Percentiles rank a stretch among this genome's conserved stretches.
Evolutionary conservation across 805 yeast species (phyloP).

Genomic region (Wickerhamiella occidentalis): DNA sequence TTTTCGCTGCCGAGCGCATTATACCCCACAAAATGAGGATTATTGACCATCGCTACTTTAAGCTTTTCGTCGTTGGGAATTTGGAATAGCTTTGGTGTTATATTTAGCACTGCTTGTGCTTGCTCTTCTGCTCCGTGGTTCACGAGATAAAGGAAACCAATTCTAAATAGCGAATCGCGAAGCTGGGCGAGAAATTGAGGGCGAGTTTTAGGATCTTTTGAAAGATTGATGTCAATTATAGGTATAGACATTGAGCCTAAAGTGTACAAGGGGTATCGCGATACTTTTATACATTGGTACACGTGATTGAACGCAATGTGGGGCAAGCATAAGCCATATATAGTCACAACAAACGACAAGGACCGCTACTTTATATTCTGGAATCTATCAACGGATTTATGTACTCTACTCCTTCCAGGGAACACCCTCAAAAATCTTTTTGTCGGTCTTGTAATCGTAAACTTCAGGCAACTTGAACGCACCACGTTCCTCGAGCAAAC

Average conservation of each 20-base stretch:
- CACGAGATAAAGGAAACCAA: constrained; percentile 42
- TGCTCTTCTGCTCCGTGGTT: constrained; percentile 37
- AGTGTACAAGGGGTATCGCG: no score
- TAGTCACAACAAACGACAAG: not conserved
- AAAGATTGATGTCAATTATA: constrained; percentile 33
- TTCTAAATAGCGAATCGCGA: constrained; percentile 39
- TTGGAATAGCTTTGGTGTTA: constrained; percentile 35
- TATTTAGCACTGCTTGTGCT: constrained; percentile 30
- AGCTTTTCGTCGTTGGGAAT: constrained; percentile 36
- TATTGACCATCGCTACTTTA: constrained; percentile 40
- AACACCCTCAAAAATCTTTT: constrained; percentile 9
- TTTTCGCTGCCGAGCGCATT: constrained; percentile 46
- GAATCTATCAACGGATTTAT: not conserved
- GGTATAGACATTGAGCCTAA: constrained; percentile 20
- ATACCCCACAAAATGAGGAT: constrained; percentile 50
- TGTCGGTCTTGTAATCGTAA: constrained; percentile 10
- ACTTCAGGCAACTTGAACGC: constrained; percentile 32
- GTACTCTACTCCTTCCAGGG: constrained; percentile 13
- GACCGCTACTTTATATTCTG: not conserved
- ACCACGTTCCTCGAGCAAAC: constrained; percentile 47
- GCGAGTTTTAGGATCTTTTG: constrained; percentile 33
- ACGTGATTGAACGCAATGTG: constrained; percentile 3
- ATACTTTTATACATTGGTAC: not conserved
- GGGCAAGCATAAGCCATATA: not conserved
- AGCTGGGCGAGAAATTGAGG: constrained; percentile 31